Evolutionary conservation across 352 stramenopile species (phyloP), one percentile per base, ranked within the genome.

Genomic region (Pythium phragmiticola): DNA sequence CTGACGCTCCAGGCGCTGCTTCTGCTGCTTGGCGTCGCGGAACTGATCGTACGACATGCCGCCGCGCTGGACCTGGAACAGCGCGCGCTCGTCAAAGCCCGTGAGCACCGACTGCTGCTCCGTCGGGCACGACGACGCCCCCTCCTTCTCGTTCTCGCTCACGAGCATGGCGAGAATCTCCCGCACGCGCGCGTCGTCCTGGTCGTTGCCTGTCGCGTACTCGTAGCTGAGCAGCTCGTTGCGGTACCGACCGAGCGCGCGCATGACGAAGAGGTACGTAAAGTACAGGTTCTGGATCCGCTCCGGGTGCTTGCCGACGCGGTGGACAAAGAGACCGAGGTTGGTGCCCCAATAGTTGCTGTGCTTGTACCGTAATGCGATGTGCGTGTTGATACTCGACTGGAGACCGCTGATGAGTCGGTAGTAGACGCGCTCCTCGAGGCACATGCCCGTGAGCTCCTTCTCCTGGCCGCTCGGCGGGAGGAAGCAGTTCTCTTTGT

Each of bases 271-370:
- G 1, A 99, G 79, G 71, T 99, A 99, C 13, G 94, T 89, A 71
- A 99, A 99, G 69, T 99, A 98, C 34, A 99, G 77, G 73, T 99
- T 99, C 45, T 98, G 85, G 47, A 99, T 78, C 19, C 98, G 82
- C 46, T 99, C 95, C 30, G 87, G 89, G 76, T 98, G 85, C 59
- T 96, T 87, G 26, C 87, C 78, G 57, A 98, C 96, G 56, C 94
- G 92, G 47, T 91, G 42, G 23, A 98, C 83, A 55, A 92, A 97
- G 49, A 96, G 72, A 45, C 77, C 66, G 12, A 79, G 75, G 66
- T 96, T 96, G 8, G 77, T 69, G 12, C 75, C 84, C 84, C 87
- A 96, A 30, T 55, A 71, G 52, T 80, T 63, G 36, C 78, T 81
- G 62, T 86, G 82, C 63, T 88, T 91, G 70, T 95, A 96, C 33